phyloP scores from a whole-genome alignment of 2,329 filamentous ascomycete species.

The Lachnum nothofagi region DNA sequence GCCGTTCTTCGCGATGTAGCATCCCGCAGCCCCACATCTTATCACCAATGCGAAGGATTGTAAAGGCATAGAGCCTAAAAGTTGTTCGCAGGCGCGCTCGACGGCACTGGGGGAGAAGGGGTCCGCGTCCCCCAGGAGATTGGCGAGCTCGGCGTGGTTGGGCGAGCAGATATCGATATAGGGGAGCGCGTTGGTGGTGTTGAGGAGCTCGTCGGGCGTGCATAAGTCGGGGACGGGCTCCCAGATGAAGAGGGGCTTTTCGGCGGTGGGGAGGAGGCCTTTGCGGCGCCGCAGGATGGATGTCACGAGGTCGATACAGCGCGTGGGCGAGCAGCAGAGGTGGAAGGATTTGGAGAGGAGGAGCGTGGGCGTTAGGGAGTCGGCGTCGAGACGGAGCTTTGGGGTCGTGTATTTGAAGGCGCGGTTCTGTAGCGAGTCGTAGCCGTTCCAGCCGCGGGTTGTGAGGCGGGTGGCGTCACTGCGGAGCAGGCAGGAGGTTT shows the following conservation, averaged over 20 bases:
- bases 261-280: slow-evolving; percentile 32
- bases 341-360: slow-evolving; percentile 75
- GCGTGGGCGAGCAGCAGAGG: slow-evolving; percentile 73
- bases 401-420: slow-evolving; percentile 85
- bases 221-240: slow-evolving; percentile 91
- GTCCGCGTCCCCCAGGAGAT: slow-evolving; percentile 63
- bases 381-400: slow-evolving; percentile 73
- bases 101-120: slow-evolving; percentile 44
- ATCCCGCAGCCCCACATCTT: slow-evolving; percentile 67
- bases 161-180: slow-evolving; percentile 64
- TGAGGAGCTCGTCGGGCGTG: slow-evolving; percentile 61
- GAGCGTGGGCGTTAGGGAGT: slow-evolving; percentile 61
- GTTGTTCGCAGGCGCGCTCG: slow-evolving; percentile 57
- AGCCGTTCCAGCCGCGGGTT: slow-evolving; percentile 90
- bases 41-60: slow-evolving; percentile 63
- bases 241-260: slow-evolving; percentile 77
- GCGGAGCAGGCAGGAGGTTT: slow-evolving; percentile 63
- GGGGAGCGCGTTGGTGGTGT: slow-evolving; percentile 58
- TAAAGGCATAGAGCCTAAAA: slow-evolving; percentile 60
- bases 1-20: slow-evolving; percentile 49
- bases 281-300: slow-evolving; percentile 60
- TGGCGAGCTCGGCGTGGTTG: slow-evolving; percentile 83
- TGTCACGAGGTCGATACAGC: slow-evolving; percentile 70
- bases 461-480: slow-evolving; percentile 64
- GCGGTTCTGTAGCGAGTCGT: slow-evolving; percentile 63